phyloP scores from a whole-genome alignment of 2,329 filamentous ascomycete genomes.

The Xylariomycetidae sp. region DNA sequence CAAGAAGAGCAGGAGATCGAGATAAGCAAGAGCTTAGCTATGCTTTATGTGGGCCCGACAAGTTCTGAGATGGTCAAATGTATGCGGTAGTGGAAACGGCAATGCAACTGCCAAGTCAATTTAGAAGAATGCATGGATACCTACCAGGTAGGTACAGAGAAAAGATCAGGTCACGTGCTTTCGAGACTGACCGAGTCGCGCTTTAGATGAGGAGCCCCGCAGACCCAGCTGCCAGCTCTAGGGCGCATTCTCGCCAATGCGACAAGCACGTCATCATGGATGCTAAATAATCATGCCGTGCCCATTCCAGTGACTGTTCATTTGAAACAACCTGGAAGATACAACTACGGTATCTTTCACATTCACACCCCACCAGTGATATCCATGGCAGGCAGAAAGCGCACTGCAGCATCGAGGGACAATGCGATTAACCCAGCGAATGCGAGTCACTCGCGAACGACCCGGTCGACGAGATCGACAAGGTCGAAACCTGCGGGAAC shows the following conservation, averaged over 20 bases:
- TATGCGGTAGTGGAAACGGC: too few relatives aligned
- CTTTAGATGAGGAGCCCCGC: background rate
- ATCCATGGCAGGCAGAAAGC: constrained; percentile 26
- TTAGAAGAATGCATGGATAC: background rate
- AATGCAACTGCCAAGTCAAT: too few relatives aligned
- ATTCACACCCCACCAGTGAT: too few relatives aligned
- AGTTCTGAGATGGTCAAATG: too few relatives aligned
- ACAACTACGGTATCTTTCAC: background rate
- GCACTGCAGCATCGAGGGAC: constrained; percentile 12
- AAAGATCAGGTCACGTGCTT: constrained; percentile 10
- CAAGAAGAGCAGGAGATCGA: background rate
- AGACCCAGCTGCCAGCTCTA: background rate
- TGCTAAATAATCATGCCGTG: too few relatives aligned
- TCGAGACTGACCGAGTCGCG: too few relatives aligned
- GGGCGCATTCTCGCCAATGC: background rate
- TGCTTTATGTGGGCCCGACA: too few relatives aligned
- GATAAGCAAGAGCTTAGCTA: background rate
- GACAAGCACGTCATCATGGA: too few relatives aligned
- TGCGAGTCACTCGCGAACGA: constrained; percentile 13
- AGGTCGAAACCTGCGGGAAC: constrained; percentile 13
- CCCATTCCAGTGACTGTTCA: too few relatives aligned
- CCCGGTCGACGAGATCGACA: constrained; percentile 21
- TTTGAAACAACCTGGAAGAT: too few relatives aligned
- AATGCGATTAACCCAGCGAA: constrained; percentile 12
- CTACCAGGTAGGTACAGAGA: background rate